These are phyloP conservation scores for Mortierella sp. DNA, from an alignment of 371 early-diverging fungal species.

Conservation along the genomic window DNA sequence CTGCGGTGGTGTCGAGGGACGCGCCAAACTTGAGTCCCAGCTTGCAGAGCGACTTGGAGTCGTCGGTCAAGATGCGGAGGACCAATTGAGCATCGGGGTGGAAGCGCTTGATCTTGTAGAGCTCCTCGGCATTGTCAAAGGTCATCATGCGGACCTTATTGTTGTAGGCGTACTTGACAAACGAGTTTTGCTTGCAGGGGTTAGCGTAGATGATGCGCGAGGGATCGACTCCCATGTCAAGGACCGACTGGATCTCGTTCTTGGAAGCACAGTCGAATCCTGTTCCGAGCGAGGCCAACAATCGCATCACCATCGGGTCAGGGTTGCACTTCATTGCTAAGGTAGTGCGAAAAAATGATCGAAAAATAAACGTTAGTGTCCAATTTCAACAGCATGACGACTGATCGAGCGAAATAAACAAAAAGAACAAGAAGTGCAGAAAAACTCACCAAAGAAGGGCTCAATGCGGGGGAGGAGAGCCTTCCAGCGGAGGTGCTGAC, in stretches of 20 bases:
- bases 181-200: slow-evolving; percentile 96
- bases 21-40: slow-evolving; percentile 97
- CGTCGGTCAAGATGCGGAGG: slow-evolving; percentile 94
- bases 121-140: slow-evolving; percentile 97
- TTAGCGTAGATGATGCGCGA: slow-evolving; percentile 94
- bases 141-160: slow-evolving; percentile 91
- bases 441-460: slow-evolving; percentile 88
- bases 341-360: not conserved
- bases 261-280: slow-evolving; percentile 95
- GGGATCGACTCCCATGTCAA: slow-evolving; percentile 81
- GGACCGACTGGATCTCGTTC: slow-evolving; percentile 86
- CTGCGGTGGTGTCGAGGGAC: slow-evolving; percentile 70
- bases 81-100: slow-evolving; percentile 88
- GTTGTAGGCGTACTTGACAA: slow-evolving; percentile 85
- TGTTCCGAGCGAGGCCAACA: slow-evolving; percentile 83
- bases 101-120: slow-evolving; percentile 85
- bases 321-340: slow-evolving; percentile 96
- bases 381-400: not conserved
- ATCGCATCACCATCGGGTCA: slow-evolving; percentile 83
- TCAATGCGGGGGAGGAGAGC: slow-evolving; percentile 88
- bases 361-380: not conserved
- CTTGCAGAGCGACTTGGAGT: slow-evolving; percentile 90
- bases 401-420: slow-evolving; percentile 6
- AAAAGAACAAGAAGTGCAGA: no score
- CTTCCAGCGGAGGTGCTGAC: slow-evolving; percentile 88